phyloP scores from a whole-genome alignment of 2,329 filamentous ascomycete genomes.

The Aspergillus ochraceoroseus region DNA sequence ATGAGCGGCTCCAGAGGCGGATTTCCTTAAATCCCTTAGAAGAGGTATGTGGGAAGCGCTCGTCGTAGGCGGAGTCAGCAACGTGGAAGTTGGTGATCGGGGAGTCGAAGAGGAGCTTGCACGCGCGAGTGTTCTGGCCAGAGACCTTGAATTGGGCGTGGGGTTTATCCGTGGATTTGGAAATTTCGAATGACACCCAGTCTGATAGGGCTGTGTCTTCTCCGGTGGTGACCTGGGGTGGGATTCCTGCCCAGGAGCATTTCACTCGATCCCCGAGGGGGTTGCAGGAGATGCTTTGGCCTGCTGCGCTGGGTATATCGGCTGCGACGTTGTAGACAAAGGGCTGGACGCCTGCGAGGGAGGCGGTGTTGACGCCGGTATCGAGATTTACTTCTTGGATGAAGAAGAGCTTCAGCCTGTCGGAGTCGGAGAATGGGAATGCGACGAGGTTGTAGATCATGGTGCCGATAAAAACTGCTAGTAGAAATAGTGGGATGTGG shows the following conservation, averaged over 20 bases:
- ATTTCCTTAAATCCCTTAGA: constrained; percentile 62
- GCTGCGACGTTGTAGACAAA: constrained; percentile 64
- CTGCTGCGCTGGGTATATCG: constrained; percentile 65
- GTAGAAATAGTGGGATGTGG: constrained; percentile 72
- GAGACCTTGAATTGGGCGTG: constrained; percentile 60
- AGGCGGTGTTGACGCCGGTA: constrained; percentile 63
- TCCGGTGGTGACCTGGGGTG: constrained; percentile 58
- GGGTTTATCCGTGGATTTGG: constrained; percentile 41
- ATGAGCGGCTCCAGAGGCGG: constrained; percentile 76
- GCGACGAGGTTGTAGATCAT: constrained; percentile 79
- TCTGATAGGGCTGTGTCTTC: constrained; percentile 42
- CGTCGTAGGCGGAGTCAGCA: constrained; percentile 54
- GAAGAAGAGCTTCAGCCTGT: constrained; percentile 82
- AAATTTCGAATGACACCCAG: constrained; percentile 65
- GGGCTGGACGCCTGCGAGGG: constrained; percentile 61
- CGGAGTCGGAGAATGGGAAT: constrained; percentile 79
- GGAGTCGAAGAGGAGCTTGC: constrained; percentile 66
- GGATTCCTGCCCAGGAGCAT: constrained; percentile 67
- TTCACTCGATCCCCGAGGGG: constrained; percentile 44
- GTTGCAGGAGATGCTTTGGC: constrained; percentile 55
- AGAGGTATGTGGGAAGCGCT: constrained; percentile 62
- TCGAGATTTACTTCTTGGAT: constrained; percentile 75
- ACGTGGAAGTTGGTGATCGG: constrained; percentile 63
- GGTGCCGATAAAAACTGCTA: constrained; percentile 67
- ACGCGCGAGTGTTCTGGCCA: constrained; percentile 72